phyloP scores from a whole-genome alignment of 2,329 filamentous ascomycete species.

The Lanzia echinophila region DNA sequence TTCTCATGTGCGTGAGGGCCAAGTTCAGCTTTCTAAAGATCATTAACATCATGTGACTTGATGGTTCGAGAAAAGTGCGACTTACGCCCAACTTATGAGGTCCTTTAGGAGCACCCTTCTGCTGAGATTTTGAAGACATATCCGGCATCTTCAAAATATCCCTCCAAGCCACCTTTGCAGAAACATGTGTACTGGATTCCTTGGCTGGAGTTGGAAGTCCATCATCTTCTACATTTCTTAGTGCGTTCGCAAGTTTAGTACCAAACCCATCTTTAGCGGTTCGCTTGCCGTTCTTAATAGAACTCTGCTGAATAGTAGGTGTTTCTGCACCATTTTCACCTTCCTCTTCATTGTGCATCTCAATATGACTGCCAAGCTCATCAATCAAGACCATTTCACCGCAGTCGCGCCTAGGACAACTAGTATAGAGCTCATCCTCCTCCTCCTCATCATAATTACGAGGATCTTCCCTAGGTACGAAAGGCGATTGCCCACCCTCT shows the following conservation, averaged over 20 bases:
- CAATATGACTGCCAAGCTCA: conserved; percentile 52
- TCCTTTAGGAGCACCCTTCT: conserved; percentile 5
- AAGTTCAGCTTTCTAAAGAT: conserved; percentile 47
- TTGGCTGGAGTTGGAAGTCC: conserved; percentile 5
- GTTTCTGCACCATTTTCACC: conserved; percentile 14
- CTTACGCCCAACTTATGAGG: conserved; percentile 30
- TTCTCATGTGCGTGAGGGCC: conserved; percentile 68
- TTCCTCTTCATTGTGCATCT: conserved; percentile 41
- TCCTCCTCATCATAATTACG: conserved; percentile 16
- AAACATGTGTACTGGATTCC: conserved; percentile 13
- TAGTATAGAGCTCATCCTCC: conserved; percentile 38
- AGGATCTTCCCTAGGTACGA: conserved; percentile 26
- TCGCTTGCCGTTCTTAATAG: not conserved
- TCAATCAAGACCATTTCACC: conserved; percentile 47
- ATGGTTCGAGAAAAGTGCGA: conserved; percentile 4
- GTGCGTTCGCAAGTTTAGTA: conserved; percentile 8
- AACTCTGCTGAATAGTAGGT: not conserved
- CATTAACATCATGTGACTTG: conserved; percentile 16
- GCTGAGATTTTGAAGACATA: conserved; percentile 6
- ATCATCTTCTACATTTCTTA: conserved; percentile 20
- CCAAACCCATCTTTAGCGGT: conserved; percentile 3
- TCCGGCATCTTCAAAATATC: conserved; percentile 29
- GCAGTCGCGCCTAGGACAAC: conserved; percentile 51
- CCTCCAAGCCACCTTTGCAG: conserved; percentile 27
- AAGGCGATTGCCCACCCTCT: conserved; percentile 28